A percentile compares a stretch with the other conserved stretches of the same genome.
phyloP scores from a whole-genome alignment of 768 basidiomycete genomes.

The Psilocybe tampanensis region DNA sequence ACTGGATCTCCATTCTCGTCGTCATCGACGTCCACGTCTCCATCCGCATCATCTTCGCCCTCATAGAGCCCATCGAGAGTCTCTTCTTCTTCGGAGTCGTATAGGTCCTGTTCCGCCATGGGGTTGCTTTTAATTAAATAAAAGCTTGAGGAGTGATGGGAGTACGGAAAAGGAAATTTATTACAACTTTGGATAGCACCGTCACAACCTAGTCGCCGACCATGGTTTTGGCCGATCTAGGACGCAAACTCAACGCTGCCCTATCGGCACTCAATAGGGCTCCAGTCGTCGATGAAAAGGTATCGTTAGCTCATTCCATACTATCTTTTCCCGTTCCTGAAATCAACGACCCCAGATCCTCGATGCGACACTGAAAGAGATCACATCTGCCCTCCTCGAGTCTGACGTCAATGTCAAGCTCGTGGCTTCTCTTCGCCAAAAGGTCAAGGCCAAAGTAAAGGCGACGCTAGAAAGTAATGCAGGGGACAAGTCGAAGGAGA shows the following conservation, averaged over 20 bases:
- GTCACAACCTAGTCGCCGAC: conserved; percentile 22
- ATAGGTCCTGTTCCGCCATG: conserved; percentile 11
- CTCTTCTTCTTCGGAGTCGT: conserved; percentile 56
- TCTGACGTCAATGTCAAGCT: conserved; percentile 99
- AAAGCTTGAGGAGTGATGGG: neutral
- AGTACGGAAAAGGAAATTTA: neutral
- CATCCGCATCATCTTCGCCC: conserved; percentile 43
- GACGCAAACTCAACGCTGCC: conserved; percentile 91
- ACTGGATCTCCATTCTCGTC: conserved; percentile 42
- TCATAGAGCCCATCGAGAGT: conserved; percentile 44
- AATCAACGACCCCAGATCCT: conserved; percentile 73
- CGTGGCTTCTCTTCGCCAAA: conserved; percentile 82
- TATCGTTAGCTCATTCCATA: conserved; percentile 28
- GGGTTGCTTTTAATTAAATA: neutral
- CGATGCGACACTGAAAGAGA: conserved; percentile 92
- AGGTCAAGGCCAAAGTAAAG: conserved; percentile 91
- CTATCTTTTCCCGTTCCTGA: neutral
- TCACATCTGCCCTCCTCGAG: conserved; percentile 91
- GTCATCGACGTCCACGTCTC: conserved; percentile 53
- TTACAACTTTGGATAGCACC: conserved; percentile 2
- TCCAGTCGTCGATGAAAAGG: conserved; percentile 91
- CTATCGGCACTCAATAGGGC: conserved; percentile 87
- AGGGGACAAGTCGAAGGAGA: conserved; percentile 66
- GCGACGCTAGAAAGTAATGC: conserved; percentile 66
- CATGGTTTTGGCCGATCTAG: conserved; percentile 97